phyloP scores from a whole-genome alignment of 2,329 filamentous ascomycete genomes.

The Didymella sp. region DNA sequence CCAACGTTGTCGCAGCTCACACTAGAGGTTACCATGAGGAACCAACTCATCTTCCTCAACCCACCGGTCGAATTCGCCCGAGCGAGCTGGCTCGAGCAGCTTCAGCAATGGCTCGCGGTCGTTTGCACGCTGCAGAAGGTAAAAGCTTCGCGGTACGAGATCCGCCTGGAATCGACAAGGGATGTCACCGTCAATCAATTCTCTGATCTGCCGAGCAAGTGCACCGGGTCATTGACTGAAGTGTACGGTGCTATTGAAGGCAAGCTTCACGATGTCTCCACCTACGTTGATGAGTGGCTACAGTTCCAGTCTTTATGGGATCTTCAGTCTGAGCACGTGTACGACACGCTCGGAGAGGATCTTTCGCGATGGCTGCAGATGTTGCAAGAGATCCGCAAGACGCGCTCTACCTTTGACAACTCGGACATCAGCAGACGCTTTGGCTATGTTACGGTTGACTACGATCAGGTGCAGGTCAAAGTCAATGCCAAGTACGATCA shows the following conservation, averaged over 20 bases:
- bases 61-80: constrained; percentile 90
- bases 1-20: constrained; percentile 76
- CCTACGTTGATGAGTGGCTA: constrained; percentile 96
- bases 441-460: constrained; percentile 93
- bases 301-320: constrained; percentile 99
- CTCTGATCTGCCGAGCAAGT: constrained; percentile 82
- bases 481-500: constrained; percentile 99
- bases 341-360: constrained; percentile 88
- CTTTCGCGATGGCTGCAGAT: constrained; percentile 92
- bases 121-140: constrained; percentile 93
- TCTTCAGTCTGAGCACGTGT: constrained; percentile 92
- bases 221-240: constrained; percentile 76
- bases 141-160: constrained; percentile 94
- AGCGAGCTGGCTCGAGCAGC: constrained; percentile 89
- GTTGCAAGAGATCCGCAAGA: constrained; percentile 96
- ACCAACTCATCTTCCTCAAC: constrained; percentile 96
- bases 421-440: constrained; percentile 93
- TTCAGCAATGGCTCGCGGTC: constrained; percentile 92
- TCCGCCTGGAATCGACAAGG: constrained; percentile 71
- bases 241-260: constrained; percentile 86
- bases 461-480: constrained; percentile 97
- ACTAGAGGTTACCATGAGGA: constrained; percentile 96
- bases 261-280: constrained; percentile 78
- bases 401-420: constrained; percentile 94
- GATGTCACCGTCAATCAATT: constrained; percentile 73